Base-by-base conservation (phyloP, 2,329 filamentous ascomycete species). In the Scolecobasidium constrictum region DNA sequence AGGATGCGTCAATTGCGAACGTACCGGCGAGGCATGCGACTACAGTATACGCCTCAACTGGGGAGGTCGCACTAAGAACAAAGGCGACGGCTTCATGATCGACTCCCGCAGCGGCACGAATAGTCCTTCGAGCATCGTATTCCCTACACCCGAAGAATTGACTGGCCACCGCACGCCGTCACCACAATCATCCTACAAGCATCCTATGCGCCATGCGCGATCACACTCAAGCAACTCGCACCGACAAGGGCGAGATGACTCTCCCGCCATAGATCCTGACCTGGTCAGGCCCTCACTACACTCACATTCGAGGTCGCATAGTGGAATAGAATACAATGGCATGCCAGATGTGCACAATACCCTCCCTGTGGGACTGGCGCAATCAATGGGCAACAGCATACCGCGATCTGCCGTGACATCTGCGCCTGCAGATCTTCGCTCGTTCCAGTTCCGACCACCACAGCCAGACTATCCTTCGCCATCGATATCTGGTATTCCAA, bases 11-110 rank as follows among this genome's bases (percentile, higher is more conserved):
- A 45, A 45, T 55, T 90, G 85, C 60, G 70, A 78, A 52, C 77
- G 77, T 47, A 77, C 80, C 49, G 78, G 78, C 47, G 82, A 86
- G 56, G 65, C 66, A 37, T 92, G 85, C 64, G 84, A 92, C 60
- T 90, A 88, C 58, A 84, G 77, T 53, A 83, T 90, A 52, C 74
- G 82, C 22, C 65, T 90, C 49, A 88, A 88, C 53, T 90, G 85
- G 85, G 80, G 82, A 47, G 83, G 83, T 4, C 73, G 83, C 44
- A 71, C 73, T 39, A 81, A 76, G 56, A 77, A 74, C 60, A 72
- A 71, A 47, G 63, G 63, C 33, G 56, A 52, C 17, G 44, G 50
- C 4, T 19, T 38, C 7, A n/a, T 17, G 4, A 21, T 44, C 31
- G 17, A 33, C 18, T 31, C 45, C 3, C 4, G 17, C 3, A 46